Conservation (phyloP, 2,329 filamentous ascomycete species). For the Trichoderma pleuroti region DNA sequence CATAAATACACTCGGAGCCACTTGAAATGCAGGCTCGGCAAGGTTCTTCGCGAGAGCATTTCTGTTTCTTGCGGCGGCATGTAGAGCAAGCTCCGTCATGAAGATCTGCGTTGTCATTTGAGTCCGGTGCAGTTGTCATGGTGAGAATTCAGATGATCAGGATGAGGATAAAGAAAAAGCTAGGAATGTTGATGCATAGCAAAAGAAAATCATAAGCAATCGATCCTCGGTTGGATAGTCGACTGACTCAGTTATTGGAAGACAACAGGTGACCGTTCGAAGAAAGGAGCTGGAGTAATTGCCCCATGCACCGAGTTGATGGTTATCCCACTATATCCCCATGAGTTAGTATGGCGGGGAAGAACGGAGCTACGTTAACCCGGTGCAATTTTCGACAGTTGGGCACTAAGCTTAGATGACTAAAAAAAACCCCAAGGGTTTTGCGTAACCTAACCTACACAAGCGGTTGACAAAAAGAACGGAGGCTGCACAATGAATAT, state of each 20-base stretch:
- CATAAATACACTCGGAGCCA: constrained; percentile 17
- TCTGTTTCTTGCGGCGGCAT: constrained; percentile 20
- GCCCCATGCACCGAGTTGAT: not conserved
- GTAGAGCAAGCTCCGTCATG: constrained; percentile 17
- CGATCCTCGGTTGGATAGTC: not conserved
- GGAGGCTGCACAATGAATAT: not conserved
- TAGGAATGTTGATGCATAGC: not conserved
- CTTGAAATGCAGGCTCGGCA: constrained; percentile 17
- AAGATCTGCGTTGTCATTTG: not conserved
- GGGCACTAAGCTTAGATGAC: not conserved
- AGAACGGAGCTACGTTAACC: not conserved
- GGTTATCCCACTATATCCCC: not conserved
- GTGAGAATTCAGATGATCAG: not conserved
- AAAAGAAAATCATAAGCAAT: not conserved
- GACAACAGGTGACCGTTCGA: not conserved
- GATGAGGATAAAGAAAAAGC: not conserved
- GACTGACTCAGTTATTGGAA: not conserved
- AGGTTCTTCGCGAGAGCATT: constrained; percentile 19
- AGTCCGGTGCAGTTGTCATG: not conserved
- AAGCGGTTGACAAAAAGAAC: not conserved
- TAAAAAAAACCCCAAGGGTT: not conserved
- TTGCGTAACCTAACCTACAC: not conserved
- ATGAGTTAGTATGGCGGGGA: not conserved
- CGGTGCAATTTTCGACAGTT: not conserved
- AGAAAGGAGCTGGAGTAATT: not conserved